Evolutionary conservation across 495 filamentous ascomycete species (phyloP).

Genomic region (Trichoderma parareesei): DNA sequence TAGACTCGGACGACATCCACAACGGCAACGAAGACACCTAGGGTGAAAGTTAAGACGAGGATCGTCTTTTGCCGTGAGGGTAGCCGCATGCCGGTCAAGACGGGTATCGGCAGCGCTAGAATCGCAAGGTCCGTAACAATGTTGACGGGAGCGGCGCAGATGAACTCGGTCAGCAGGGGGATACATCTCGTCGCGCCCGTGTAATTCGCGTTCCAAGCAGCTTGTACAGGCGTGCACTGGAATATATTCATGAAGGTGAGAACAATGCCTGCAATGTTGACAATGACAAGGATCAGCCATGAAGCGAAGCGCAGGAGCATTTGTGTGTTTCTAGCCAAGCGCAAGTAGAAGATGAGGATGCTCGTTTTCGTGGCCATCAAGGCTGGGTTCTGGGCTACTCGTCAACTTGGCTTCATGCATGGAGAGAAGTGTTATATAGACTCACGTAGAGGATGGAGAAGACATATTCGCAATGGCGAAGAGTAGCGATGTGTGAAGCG

Average conservation of each 20-base stretch:
- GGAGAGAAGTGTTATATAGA: constrained; percentile 16
- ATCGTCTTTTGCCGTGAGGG: constrained; percentile 79
- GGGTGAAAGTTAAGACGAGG: constrained; percentile 68
- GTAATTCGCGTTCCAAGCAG: constrained; percentile 45
- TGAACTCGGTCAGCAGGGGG: constrained; percentile 72
- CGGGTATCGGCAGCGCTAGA: constrained; percentile 76
- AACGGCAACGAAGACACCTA: constrained; percentile 79
- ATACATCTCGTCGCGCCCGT: constrained; percentile 45
- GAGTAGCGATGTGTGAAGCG: constrained; percentile 29
- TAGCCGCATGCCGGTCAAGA: constrained; percentile 76
- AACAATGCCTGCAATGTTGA: constrained; percentile 68
- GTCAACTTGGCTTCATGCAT: not conserved
- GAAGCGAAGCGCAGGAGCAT: constrained; percentile 59
- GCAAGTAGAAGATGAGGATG: constrained; percentile 83
- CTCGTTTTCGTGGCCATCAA: constrained; percentile 84
- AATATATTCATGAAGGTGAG: constrained; percentile 83
- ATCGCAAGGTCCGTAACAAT: constrained; percentile 79
- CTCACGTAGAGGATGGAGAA: constrained; percentile 79
- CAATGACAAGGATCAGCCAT: constrained; percentile 60
- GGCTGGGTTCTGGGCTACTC: constrained; percentile 62
- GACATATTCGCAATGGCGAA: constrained; percentile 67
- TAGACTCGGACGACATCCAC: constrained; percentile 86
- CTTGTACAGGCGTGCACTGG: constrained; percentile 70
- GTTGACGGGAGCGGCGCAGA: constrained; percentile 77
- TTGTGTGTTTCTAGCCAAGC: constrained; percentile 65